Evolutionary conservation across 2,329 filamentous ascomycete species (phyloP).

Genomic region (Botryosphaeria dothidea): DNA sequence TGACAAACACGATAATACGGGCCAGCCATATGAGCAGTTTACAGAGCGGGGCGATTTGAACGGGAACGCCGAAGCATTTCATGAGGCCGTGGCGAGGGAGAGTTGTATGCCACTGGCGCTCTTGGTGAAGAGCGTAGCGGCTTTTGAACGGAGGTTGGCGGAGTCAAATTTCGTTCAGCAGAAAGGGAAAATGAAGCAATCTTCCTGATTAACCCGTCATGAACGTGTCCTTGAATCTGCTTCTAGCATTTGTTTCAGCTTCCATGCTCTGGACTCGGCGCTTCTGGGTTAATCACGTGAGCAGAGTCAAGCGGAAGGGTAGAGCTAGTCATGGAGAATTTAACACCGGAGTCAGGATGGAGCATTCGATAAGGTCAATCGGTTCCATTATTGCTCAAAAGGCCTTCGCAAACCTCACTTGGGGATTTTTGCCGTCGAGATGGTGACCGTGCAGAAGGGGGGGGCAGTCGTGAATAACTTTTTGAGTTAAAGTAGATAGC

Average conservation of each 20-base stretch:
- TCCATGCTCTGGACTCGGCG: not conserved
- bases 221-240: not conserved
- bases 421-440: too few species aligned
- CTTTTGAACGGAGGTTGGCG: slow-evolving; percentile 43
- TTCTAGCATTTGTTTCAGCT: not conserved
- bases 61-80: slow-evolving; percentile 47
- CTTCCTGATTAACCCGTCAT: not conserved
- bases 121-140: slow-evolving; percentile 52
- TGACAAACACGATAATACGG: not conserved
- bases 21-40: slow-evolving; percentile 48
- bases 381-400: too few species aligned
- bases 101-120: slow-evolving; percentile 53
- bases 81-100: slow-evolving; percentile 52
- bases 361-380: too few species aligned
- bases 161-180: not conserved
- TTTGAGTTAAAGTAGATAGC: too few species aligned
- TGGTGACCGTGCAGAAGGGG: too few species aligned
- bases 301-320: too few species aligned
- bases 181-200: not conserved
- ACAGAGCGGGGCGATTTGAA: slow-evolving; percentile 50
- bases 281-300: too few species aligned
- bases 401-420: too few species aligned
- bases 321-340: too few species aligned
- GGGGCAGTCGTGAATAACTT: too few species aligned
- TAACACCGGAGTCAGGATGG: too few species aligned